These are phyloP conservation scores for Aspergillus vadensis DNA, from an alignment of 2,329 filamentous ascomycete genomes.

Conservation along the genomic window DNA sequence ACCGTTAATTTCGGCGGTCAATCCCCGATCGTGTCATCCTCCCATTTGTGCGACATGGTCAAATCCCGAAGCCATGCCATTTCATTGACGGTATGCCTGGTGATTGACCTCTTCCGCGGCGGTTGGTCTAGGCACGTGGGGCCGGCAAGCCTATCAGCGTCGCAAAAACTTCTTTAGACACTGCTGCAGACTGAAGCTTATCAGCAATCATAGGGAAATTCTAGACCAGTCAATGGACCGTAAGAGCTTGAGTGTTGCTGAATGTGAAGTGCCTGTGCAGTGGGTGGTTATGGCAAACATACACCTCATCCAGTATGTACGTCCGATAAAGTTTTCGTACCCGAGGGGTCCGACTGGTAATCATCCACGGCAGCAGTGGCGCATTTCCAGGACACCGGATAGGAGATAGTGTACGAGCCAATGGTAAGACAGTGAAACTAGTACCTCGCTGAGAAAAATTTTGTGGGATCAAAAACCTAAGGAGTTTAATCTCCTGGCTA, in stretches of 20 bases:
- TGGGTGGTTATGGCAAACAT: background rate
- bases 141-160: background rate
- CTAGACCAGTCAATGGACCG: background rate
- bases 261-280: background rate
- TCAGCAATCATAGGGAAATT: background rate
- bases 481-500: background rate
- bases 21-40: background rate
- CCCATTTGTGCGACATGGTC: background rate
- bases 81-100: background rate
- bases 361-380: background rate
- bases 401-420: background rate
- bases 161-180: background rate
- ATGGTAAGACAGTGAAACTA: background rate
- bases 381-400: background rate
- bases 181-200: background rate
- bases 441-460: background rate
- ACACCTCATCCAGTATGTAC: background rate
- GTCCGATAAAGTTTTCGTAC: background rate
- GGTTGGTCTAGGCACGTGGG: background rate
- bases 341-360: background rate
- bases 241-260: background rate
- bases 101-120: background rate
- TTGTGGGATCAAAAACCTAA: background rate
- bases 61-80: background rate
- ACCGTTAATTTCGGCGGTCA: background rate